Conservation (phyloP, 2,329 filamentous ascomycete species). For the Chrysoporthe deuterocubensis region DNA sequence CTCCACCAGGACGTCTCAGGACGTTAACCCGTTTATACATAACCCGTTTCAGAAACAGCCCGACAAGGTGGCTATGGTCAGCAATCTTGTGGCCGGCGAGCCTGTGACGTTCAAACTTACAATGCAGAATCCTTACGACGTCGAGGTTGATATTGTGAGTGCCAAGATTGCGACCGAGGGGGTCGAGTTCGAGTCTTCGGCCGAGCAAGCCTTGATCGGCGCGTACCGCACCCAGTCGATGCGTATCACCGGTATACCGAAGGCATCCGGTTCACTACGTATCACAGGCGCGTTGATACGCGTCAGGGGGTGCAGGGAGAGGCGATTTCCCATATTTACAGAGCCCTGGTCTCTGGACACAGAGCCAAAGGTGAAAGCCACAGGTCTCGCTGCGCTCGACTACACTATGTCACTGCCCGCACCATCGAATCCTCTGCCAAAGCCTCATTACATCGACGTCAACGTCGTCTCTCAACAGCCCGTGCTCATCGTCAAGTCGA, state of each 20-base stretch:
- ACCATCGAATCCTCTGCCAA: conserved; percentile 43
- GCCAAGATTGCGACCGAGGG: conserved; percentile 77
- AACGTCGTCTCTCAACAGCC: conserved; percentile 83
- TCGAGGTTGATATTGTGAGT: conserved; percentile 87
- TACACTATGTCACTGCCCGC: conserved; percentile 45
- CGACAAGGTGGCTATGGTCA: conserved; percentile 63
- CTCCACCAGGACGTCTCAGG: conserved; percentile 57
- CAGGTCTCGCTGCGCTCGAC: conserved; percentile 65
- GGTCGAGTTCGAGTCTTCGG: conserved; percentile 68
- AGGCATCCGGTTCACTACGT: conserved; percentile 67
- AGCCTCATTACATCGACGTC: conserved; percentile 59
- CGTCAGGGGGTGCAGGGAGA: conserved; percentile 79
- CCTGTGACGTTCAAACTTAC: conserved; percentile 77
- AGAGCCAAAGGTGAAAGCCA: conserved; percentile 76
- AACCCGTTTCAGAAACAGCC: conserved; percentile 83
- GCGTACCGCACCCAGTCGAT: conserved; percentile 84
- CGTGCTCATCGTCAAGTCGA: conserved; percentile 73
- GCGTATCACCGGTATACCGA: conserved; percentile 70
- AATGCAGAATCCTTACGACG: conserved; percentile 92
- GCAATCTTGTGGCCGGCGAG: conserved; percentile 79
- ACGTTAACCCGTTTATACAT: conserved; percentile 87
- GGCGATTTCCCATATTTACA: conserved; percentile 82
- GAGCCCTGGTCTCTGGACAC: conserved; percentile 74
- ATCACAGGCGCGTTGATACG: conserved; percentile 80
- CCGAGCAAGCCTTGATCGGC: conserved; percentile 71